phyloP scores from a whole-genome alignment of 2,329 filamentous ascomycete species.

The Akanthomyces uredinophilus region DNA sequence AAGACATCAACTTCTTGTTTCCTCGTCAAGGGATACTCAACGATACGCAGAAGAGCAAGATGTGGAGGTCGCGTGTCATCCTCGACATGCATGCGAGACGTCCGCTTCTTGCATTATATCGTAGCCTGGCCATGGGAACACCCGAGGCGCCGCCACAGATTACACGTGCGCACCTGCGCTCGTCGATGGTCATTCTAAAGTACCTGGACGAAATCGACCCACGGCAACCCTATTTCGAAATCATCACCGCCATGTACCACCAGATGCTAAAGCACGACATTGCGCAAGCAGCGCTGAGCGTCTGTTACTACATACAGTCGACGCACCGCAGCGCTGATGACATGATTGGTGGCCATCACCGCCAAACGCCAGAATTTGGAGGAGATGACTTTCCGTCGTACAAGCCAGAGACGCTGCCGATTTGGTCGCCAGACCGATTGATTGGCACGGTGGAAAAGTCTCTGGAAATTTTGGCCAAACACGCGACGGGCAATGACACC shows the following conservation, averaged over 20 bases:
- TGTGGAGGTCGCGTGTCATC: slow-evolving; percentile 47
- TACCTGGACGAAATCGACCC: slow-evolving; percentile 52
- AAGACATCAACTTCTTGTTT: slow-evolving; percentile 50
- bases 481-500: slow-evolving; percentile 45
- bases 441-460: slow-evolving; percentile 42
- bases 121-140: slow-evolving; percentile 50
- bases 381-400: slow-evolving; percentile 30
- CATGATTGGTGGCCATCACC: slow-evolving; percentile 25
- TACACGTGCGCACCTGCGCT: slow-evolving; percentile 46
- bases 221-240: slow-evolving; percentile 38
- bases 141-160: slow-evolving; percentile 47
- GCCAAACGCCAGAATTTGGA: slow-evolving; percentile 30
- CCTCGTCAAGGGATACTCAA: slow-evolving; percentile 40
- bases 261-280: slow-evolving; percentile 50
- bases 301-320: slow-evolving; percentile 49
- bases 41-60: slow-evolving; percentile 41
- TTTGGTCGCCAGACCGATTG: slow-evolving; percentile 39
- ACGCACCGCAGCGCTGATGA: slow-evolving; percentile 25
- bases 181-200: slow-evolving; percentile 50
- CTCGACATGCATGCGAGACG: slow-evolving; percentile 51
- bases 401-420: slow-evolving; percentile 31
- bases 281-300: slow-evolving; percentile 48
- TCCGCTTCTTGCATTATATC: slow-evolving; percentile 48
- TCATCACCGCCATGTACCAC: slow-evolving; percentile 48
- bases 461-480: slow-evolving; percentile 39